These are phyloP conservation scores for Solanum chilense DNA, from an alignment of 257 asterid species.

Conservation along the genomic window DNA sequence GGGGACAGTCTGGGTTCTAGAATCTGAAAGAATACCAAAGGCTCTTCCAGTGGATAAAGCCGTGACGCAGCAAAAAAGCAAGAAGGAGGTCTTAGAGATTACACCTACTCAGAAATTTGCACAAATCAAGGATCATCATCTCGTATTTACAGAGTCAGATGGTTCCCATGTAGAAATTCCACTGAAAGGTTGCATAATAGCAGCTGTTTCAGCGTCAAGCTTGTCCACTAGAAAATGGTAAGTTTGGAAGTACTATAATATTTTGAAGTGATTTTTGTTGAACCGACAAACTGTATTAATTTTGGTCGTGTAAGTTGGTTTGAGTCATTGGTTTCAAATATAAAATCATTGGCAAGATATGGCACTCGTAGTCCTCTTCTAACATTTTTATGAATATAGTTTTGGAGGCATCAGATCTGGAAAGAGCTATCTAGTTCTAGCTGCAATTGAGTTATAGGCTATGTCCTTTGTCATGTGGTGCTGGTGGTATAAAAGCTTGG, in stretches of 20 bases:
- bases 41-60: slow-evolving; percentile 34
- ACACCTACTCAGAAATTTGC: slow-evolving; percentile 63
- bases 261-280: not conserved
- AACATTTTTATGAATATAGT: not conserved
- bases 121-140: slow-evolving; percentile 45
- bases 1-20: slow-evolving; percentile 79
- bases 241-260: not conserved
- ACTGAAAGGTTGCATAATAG: slow-evolving; percentile 54
- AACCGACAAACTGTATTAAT: not conserved
- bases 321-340: not conserved
- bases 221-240: slow-evolving; percentile 78
- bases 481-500: not conserved
- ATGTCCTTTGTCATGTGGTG: not conserved
- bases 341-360: not conserved
- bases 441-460: not conserved
- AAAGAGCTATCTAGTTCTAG: not conserved
- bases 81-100: slow-evolving; percentile 62
- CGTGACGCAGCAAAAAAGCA: slow-evolving; percentile 43
- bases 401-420: not conserved
- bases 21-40: slow-evolving; percentile 53
- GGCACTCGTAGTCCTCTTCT: not conserved
- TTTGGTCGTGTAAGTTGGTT: slow-evolving; percentile 9
- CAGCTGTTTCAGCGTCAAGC: slow-evolving; percentile 85
- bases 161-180: slow-evolving; percentile 47
- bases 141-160: slow-evolving; percentile 51